These are phyloP conservation scores for Verbena officinalis DNA, from an alignment of 257 asterid genomes.

Conservation along the genomic window DNA sequence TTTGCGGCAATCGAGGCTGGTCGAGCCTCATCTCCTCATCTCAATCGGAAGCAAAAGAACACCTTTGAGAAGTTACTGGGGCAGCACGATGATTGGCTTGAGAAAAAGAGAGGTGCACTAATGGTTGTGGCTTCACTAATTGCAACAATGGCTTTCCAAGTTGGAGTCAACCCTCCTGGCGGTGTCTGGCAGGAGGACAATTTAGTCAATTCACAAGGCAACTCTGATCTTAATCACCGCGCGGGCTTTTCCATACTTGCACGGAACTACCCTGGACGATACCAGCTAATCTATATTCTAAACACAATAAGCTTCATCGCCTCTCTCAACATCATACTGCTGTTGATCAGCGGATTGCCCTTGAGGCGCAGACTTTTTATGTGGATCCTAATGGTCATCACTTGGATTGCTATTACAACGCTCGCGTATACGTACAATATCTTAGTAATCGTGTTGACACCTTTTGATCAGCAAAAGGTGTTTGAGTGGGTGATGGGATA, in stretches of 20 bases:
- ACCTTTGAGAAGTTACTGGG: neutral
- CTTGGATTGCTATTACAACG: constrained; percentile 38
- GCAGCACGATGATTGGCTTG: constrained; percentile 20
- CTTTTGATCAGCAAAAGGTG: neutral
- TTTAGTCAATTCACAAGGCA: neutral
- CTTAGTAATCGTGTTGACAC: constrained; percentile 2
- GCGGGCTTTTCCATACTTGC: constrained; percentile 30
- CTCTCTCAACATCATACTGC: constrained; percentile 38
- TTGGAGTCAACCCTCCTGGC: constrained; percentile 36
- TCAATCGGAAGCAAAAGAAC: neutral
- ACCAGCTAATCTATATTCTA: neutral
- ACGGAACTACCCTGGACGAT: neutral
- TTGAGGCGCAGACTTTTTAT: constrained; percentile 19
- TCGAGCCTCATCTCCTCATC: neutral
- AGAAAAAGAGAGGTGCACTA: constrained; percentile 16
- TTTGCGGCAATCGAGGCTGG: neutral
- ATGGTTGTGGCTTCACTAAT: constrained; percentile 44
- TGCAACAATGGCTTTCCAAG: constrained; percentile 42
- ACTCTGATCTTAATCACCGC: neutral
- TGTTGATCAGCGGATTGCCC: constrained; percentile 37
- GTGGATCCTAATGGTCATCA: constrained; percentile 40
- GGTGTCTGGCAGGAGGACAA: constrained; percentile 36
- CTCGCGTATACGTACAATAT: constrained; percentile 18
- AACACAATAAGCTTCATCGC: constrained; percentile 32
- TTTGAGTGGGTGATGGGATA: neutral